Evolutionary conservation across 2,329 filamentous ascomycete species (phyloP), one percentile per base, ranked within the genome.

Genomic region (Keithomyces neogunnii): DNA sequence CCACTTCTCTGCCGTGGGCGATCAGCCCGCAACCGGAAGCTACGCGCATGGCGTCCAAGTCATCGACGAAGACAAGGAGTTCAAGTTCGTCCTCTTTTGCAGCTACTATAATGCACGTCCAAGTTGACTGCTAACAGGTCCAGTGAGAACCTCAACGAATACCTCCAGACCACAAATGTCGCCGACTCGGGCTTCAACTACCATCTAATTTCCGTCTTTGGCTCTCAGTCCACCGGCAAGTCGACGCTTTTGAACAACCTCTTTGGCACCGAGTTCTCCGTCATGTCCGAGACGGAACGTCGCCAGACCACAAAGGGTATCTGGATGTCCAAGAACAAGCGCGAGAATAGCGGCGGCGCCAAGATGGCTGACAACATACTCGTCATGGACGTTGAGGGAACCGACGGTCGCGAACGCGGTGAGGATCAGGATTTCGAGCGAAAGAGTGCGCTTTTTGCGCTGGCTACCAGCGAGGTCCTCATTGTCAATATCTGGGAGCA

Each of bases 401-500:
- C 93, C 9, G 93, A 99, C 67, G 93, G 93, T 49, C 84, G 93
- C 59, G 93, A 99, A 73, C 81, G 93, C 59, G 93, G 93, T 57
- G 93, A 99, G 69, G 93, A 99, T 66, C 93, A 99, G 70, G 93
- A 99, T 67, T 99, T 99, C 69, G 93, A 99, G 78, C 82, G 93
- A 64, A 99, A 99, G 76, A 96, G 91, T 69, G 93, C 93, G 29
- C 80, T 99, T 26, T 99, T 99, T 71, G 93, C 93, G 48, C 80
- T 99, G 62, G 93, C 93, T 47, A 99, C 93, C 19, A 97, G 92
- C 67, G 93, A 99, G 73, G 92, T 99, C 49, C 78, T 99, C 60
- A 95, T 99, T 65, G 87, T 99, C 69, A 99, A 99, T 67, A 95
- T 99, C 59, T 99, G 93, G 93, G 93, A 99, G 71, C 92, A 96